Evolutionary conservation across 805 yeast genomes (phyloP).

Genomic region (Kurtzmaniella fragi): DNA sequence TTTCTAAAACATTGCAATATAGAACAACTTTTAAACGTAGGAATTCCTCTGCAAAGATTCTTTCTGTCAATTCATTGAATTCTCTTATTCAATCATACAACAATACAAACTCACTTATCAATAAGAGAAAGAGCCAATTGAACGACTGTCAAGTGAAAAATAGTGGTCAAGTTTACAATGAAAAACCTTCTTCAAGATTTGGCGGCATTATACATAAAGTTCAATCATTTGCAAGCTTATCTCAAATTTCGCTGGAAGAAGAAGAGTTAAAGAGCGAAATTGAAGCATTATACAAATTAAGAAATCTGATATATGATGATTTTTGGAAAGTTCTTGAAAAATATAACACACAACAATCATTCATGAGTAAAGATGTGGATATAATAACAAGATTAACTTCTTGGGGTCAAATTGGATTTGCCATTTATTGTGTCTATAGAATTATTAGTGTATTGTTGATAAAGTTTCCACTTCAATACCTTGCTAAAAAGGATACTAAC

Average conservation of each 20-base stretch:
- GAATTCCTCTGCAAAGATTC: background rate
- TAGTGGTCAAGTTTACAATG: conserved; percentile 24
- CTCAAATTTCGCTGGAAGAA: conserved; percentile 19
- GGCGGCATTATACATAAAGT: conserved; percentile 34
- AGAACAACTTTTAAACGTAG: background rate
- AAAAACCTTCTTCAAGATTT: conserved; percentile 9
- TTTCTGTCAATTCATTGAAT: conserved; percentile 9
- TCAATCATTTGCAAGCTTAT: conserved; percentile 36
- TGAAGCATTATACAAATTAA: conserved; percentile 28
- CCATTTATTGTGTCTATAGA: conserved; percentile 47
- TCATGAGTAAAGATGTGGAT: conserved; percentile 1
- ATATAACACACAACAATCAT: conserved; percentile 11
- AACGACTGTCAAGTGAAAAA: conserved; percentile 10
- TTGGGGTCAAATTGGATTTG: conserved; percentile 24
- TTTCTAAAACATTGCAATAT: conserved; percentile 5
- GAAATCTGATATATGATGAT: conserved; percentile 26
- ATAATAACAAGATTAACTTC: conserved; percentile 4
- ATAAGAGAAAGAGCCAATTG: conserved; percentile 29
- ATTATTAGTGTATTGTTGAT: conserved; percentile 37
- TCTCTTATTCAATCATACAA: conserved; percentile 34
- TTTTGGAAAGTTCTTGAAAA: conserved; percentile 14
- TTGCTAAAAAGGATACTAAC: background rate
- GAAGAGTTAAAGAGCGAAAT: conserved; percentile 36
- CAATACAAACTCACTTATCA: conserved; percentile 32
- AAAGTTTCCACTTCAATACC: conserved; percentile 29